These are phyloP conservation scores for Salvia rosmarinus DNA, from an alignment of 257 asterid species.

Conservation along the genomic window DNA sequence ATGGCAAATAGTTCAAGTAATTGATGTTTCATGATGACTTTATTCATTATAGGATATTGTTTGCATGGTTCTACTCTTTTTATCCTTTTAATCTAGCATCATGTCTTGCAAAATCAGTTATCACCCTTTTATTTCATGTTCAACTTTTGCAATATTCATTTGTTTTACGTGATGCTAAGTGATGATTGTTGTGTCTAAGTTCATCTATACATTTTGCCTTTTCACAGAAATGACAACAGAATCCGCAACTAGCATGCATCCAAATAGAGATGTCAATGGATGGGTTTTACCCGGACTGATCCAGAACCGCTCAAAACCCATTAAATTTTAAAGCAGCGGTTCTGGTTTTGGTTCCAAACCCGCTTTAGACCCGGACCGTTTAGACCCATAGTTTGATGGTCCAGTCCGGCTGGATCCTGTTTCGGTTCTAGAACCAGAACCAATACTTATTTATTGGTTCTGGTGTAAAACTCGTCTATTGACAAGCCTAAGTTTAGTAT, in stretches of 20 bases:
- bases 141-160: not conserved
- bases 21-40: slow-evolving; percentile 9
- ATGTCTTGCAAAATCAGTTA: not conserved
- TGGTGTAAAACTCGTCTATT: too few species aligned
- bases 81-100: not conserved
- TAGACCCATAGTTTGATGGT: too few species aligned
- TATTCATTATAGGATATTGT: slow-evolving; percentile 4
- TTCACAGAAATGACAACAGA: not conserved
- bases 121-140: not conserved
- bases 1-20: slow-evolving; percentile 3
- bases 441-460: too few species aligned
- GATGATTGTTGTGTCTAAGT: slow-evolving; percentile 5
- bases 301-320: too few species aligned
- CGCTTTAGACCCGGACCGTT: too few species aligned
- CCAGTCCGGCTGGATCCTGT: too few species aligned
- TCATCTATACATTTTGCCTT: not conserved
- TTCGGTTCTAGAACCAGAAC: too few species aligned
- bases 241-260: not conserved
- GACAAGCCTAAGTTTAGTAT: too few species aligned
- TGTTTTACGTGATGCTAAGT: not conserved
- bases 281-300: too few species aligned
- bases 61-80: not conserved
- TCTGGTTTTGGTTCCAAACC: too few species aligned
- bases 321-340: too few species aligned
- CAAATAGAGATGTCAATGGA: too few species aligned